phyloP scores from a whole-genome alignment of 371 early-diverging fungal species.

The Mucor racemosus region DNA sequence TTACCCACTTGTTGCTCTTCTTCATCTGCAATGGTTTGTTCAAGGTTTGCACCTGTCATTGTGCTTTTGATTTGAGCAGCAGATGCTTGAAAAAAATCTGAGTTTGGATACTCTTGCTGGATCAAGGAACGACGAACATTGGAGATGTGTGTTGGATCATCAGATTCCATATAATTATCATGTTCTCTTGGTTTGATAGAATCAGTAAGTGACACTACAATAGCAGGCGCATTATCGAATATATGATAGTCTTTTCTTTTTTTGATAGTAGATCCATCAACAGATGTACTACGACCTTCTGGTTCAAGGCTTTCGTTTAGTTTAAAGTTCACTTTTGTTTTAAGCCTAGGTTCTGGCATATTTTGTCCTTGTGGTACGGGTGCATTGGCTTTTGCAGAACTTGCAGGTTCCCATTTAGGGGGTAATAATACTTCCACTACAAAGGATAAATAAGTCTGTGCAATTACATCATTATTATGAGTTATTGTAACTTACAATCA shows the following conservation, averaged over 20 bases:
- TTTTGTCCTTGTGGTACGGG: neutral
- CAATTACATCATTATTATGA: constrained; percentile 7
- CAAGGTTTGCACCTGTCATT: neutral
- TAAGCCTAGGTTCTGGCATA: neutral
- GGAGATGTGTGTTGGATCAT: constrained; percentile 37
- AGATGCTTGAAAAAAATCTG: constrained; percentile 25
- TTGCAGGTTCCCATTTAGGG: constrained; percentile 35
- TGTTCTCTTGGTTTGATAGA: constrained; percentile 31
- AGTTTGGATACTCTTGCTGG: constrained; percentile 37
- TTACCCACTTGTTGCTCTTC: constrained; percentile 9
- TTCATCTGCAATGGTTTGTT: constrained; percentile 2
- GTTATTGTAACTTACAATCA: constrained; percentile 40
- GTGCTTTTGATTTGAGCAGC: constrained; percentile 20
- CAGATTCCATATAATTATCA: constrained; percentile 33
- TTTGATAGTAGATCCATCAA: neutral
- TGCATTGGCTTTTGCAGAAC: constrained; percentile 6
- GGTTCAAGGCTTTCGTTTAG: neutral
- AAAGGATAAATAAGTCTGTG: neutral
- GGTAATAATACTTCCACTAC: constrained; percentile 56
- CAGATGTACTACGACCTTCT: neutral
- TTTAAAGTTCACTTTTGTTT: neutral
- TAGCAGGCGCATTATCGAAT: constrained; percentile 9
- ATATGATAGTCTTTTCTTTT: neutral
- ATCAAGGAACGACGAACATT: constrained; percentile 41
- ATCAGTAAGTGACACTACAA: constrained; percentile 25